Conservation (phyloP, 306 rosid species). For the Dryas drummondii region DNA sequence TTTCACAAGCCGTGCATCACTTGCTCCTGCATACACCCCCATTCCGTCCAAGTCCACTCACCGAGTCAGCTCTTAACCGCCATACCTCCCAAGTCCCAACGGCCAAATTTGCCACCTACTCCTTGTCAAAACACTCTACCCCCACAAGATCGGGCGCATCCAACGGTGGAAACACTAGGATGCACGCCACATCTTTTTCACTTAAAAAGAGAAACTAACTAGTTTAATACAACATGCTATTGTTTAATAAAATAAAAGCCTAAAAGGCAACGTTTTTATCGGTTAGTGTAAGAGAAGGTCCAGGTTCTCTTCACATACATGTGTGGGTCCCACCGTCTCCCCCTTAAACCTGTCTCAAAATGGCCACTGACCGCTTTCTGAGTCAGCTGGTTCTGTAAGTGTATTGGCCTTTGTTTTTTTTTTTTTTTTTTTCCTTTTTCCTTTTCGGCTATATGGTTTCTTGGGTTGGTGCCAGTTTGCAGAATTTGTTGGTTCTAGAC, state of each 20-base stretch:
- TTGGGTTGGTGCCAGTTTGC: background rate
- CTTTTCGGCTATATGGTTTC: background rate
- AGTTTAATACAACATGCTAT: no score
- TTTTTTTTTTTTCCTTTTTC: background rate
- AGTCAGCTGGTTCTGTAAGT: background rate
- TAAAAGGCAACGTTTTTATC: no score
- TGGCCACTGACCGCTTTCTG: background rate
- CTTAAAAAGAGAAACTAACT: no score
- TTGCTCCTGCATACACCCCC: background rate
- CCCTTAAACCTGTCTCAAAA: background rate
- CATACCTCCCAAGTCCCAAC: background rate
- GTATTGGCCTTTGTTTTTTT: background rate
- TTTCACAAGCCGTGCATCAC: background rate
- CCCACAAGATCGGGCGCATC: background rate
- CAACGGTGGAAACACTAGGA: background rate
- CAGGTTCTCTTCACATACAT: constrained; percentile 47
- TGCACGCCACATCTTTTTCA: background rate
- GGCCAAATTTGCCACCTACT: background rate
- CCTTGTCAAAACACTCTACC: background rate
- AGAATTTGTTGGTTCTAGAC: background rate
- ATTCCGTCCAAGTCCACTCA: background rate
- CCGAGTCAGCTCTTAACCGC: background rate
- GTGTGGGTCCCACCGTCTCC: constrained; percentile 34
- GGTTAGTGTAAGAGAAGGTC: constrained; percentile 15
- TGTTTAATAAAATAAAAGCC: no score